Evolutionary conservation across 306 rosid species (phyloP), one percentile per base, ranked within the genome.

Genomic region (Pyrus communis): DNA sequence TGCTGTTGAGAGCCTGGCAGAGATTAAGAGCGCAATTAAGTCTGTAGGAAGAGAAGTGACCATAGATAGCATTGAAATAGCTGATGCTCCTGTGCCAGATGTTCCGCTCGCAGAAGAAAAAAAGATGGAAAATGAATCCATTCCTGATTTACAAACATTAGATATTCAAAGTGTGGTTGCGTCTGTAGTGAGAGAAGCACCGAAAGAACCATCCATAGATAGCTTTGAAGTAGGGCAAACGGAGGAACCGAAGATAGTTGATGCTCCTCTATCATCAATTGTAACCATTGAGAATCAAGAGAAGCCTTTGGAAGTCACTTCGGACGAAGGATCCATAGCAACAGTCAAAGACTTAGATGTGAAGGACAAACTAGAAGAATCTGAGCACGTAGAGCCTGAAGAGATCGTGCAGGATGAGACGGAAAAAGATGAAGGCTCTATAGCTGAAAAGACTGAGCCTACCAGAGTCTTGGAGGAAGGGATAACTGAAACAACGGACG

Each of bases 241-340:
- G 73, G 88, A 71, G 63, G 65, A 75, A 77, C 68, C 82, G 8
- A 76, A 87, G 61, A 65, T 18, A 63, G 79, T 25, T 42, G 85
- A 79, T 58, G 57, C 59, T 76, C 69, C 83, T 57, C 62, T 57
- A 57, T 57, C 81, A 30, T 27, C 71, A 22, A 49, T 23, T 60
- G 85, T 83, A 70, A 54, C 80, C 43, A 33, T n/a, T 19, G 84
- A 82, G 73, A 75, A 84, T 72, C 73, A 76, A 42, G 67, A 57
- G 62, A 42, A 67, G 65, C 35, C 57, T 11, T 71, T 45, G 58
- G 71, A 76, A 75, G 84, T 67, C 70, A 67, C 8, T 66, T 15
- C 57, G 38, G 80, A 79, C 33, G 75, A 81, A 70, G 84, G 70
- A 51, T 74, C 69, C 1, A 79, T 49, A 57, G 33, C 28, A 61